Evolutionary conservation across 805 yeast species (phyloP), one percentile per base, ranked within the genome.

Genomic region (Candida methanosorbosa): DNA sequence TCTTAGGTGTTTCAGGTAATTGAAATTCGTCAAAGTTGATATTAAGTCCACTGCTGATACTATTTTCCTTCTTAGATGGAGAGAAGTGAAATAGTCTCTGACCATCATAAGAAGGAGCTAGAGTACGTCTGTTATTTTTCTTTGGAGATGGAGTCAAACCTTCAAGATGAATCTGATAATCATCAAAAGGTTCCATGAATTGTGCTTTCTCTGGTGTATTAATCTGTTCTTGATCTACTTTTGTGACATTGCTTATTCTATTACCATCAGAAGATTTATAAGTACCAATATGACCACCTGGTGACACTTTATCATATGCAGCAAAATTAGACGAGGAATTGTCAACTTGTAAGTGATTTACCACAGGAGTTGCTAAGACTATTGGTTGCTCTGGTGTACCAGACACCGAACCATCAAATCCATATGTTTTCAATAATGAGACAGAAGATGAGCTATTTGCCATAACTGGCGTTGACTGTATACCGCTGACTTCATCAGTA

Each of bases 401-500:
- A 4, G 19, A n/a, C 4, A 11, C 16, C 13, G 33, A 22, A 6
- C 14, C 21, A 24, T 39, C 35, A 32, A 52, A 48, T 2, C 57
- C 56, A 26, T 48, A 49, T 2, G 49, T 40, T 14, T 43, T 42
- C 15, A 52, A 35, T 2, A 50, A 25, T 11, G 41, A 31, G 14
- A 40, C 18, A 38, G 40, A 22, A 31, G 40, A 19, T 27, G 34
- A 12, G 27, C 35, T 12, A 11, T 18, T 20, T n/a, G n/a, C n/a
- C n/a, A n/a, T n/a, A n/a, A n/a, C n/a, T n/a, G n/a, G n/a, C n/a
- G n/a, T n/a, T n/a, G n/a, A n/a, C n/a, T n/a, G n/a, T n/a, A n/a
- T n/a, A n/a, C n/a, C n/a, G n/a, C n/a, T n/a, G n/a, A n/a, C n/a
- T n/a, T n/a, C n/a, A n/a, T n/a, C n/a, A 27, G 30, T 4, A 9